Evolutionary conservation across 805 yeast species (phyloP).

Genomic region (Myxozyma kluyveri): DNA sequence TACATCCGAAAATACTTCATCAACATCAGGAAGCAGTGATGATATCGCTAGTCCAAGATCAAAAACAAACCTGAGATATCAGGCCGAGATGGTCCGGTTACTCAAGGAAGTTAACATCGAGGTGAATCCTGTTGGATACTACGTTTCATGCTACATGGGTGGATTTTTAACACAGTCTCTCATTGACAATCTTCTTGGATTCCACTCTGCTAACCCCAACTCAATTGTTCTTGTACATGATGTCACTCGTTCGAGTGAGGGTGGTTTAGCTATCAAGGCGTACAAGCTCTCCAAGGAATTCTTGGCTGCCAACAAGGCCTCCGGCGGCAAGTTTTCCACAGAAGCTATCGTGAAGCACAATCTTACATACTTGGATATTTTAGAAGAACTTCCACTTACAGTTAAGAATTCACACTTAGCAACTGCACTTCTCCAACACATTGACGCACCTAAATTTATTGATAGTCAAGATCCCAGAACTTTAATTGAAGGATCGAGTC

Average conservation of each 20-base stretch:
- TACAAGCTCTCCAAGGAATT: slow-evolving; percentile 64
- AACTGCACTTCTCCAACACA: slow-evolving; percentile 48
- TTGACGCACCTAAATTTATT: slow-evolving; percentile 25
- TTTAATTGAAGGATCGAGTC: slow-evolving; percentile 16
- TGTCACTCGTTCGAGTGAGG: slow-evolving; percentile 60
- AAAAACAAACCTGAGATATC: slow-evolving; percentile 63
- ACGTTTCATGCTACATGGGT: slow-evolving; percentile 67
- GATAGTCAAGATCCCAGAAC: slow-evolving; percentile 19
- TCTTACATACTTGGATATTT: slow-evolving; percentile 61
- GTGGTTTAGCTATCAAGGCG: slow-evolving; percentile 63
- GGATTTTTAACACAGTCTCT: slow-evolving; percentile 60
- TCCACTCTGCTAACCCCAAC: slow-evolving; percentile 56
- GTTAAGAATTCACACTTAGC: slow-evolving; percentile 69
- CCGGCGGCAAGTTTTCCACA: slow-evolving; percentile 59
- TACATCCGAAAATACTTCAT: slow-evolving; percentile 41
- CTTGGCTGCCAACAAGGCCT: slow-evolving; percentile 47
- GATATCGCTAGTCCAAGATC: slow-evolving; percentile 57
- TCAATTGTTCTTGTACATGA: slow-evolving; percentile 51
- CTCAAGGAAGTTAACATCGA: slow-evolving; percentile 64
- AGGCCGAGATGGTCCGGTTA: slow-evolving; percentile 61
- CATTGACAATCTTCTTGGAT: slow-evolving; percentile 65
- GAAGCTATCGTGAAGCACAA: slow-evolving; percentile 59
- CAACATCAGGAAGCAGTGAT: slow-evolving; percentile 48
- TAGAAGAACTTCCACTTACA: slow-evolving; percentile 67
- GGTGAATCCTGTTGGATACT: slow-evolving; percentile 76